These are phyloP conservation scores for Cordyceps fumosorosea DNA, from an alignment of 2,329 filamentous ascomycete species.

Conservation along the genomic window DNA sequence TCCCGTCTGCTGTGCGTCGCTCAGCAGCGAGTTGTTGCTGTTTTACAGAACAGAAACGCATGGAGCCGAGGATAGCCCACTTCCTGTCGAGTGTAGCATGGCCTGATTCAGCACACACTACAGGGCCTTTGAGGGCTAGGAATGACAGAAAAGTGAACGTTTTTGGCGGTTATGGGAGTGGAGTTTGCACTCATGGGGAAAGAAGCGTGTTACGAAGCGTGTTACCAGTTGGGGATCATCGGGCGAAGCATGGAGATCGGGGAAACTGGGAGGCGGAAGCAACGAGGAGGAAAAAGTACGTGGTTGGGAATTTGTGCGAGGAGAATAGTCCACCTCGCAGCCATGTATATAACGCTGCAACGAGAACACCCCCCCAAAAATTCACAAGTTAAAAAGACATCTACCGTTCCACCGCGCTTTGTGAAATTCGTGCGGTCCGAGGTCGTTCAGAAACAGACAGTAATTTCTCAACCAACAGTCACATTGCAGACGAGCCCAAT, in stretches of 20 bases:
- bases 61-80: too few species aligned
- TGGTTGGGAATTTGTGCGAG: constrained; percentile 3
- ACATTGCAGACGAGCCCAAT: not conserved
- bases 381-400: not conserved
- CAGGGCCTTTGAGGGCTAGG: too few species aligned
- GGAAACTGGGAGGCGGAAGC: not conserved
- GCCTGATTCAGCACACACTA: too few species aligned
- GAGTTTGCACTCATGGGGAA: not conserved
- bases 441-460: too few species aligned
- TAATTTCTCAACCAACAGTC: not conserved
- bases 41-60: too few species aligned
- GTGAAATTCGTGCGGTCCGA: too few species aligned
- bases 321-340: not conserved
- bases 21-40: too few species aligned
- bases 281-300: not conserved
- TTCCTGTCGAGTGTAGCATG: too few species aligned
- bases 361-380: constrained; percentile 8
- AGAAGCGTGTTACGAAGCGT: not conserved
- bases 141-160: too few species aligned
- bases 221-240: not conserved
- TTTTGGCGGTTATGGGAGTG: too few species aligned
- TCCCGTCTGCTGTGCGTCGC: too few species aligned
- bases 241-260: not conserved
- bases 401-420: too few species aligned
- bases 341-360: constrained; percentile 15